These are phyloP conservation scores for Stagonosporopsis chrysanthemi DNA, from an alignment of 2,329 filamentous ascomycete genomes.

Conservation along the genomic window DNA sequence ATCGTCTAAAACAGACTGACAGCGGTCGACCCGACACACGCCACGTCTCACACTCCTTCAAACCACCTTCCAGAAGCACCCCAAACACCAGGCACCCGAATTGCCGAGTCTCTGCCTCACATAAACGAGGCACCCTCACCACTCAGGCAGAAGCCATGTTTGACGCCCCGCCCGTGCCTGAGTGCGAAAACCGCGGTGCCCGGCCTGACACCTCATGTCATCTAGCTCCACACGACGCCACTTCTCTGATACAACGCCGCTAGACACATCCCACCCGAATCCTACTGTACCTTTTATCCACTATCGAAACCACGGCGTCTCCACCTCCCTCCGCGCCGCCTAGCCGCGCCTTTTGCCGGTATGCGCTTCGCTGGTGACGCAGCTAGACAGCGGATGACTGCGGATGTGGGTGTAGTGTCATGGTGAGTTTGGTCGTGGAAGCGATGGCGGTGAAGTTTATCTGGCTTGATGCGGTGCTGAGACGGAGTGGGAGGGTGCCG, in stretches of 20 bases:
- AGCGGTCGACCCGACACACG: slow-evolving; percentile 3
- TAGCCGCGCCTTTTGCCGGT: background rate
- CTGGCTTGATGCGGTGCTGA: slow-evolving; percentile 7
- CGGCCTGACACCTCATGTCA: background rate
- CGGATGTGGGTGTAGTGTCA: background rate
- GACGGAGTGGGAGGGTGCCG: slow-evolving; percentile 1
- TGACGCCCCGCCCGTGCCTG: background rate
- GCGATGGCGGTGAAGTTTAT: background rate
- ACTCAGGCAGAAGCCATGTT: slow-evolving; percentile 1
- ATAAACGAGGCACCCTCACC: background rate
- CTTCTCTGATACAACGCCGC: background rate
- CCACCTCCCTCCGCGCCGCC: no score
- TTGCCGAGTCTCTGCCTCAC: background rate
- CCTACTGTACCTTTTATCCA: no score
- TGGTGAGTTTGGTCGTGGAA: background rate
- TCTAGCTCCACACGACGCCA: background rate
- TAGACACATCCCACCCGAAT: no score
- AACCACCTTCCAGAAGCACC: background rate
- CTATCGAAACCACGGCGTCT: background rate
- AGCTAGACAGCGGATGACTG: background rate
- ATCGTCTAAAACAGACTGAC: background rate
- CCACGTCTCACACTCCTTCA: background rate
- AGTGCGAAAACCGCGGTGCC: background rate
- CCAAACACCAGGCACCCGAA: background rate
- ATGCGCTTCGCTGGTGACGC: slow-evolving; percentile 2